A percentile compares a stretch with the other conserved stretches of the same genome.
Conservation (phyloP, 805 yeast species). For the Metahyphopichia silvanorum region DNA sequence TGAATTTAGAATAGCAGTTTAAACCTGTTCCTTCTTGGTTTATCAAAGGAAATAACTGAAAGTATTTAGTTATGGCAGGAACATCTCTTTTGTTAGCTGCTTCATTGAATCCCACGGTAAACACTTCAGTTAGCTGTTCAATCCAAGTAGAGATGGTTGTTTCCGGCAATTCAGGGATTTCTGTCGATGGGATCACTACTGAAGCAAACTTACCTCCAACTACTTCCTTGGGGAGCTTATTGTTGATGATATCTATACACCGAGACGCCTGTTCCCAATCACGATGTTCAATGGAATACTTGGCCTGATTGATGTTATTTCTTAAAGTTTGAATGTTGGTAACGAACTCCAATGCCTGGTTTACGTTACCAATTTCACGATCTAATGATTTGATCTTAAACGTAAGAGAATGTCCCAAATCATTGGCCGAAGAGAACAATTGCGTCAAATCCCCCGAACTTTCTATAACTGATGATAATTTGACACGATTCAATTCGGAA, state of each 20-base stretch:
- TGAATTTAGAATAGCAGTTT: conserved; percentile 77
- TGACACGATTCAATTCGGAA: conserved; percentile 59
- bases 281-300: conserved; percentile 61
- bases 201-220: conserved; percentile 67
- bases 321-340: conserved; percentile 63
- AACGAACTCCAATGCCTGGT: conserved; percentile 61
- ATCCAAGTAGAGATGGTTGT: conserved; percentile 58
- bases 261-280: conserved; percentile 80
- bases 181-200: conserved; percentile 80
- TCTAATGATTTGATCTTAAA: conserved; percentile 68
- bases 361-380: conserved; percentile 63
- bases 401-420: conserved; percentile 64
- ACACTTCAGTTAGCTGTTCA: conserved; percentile 51
- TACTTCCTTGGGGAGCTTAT: conserved; percentile 50
- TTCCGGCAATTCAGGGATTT: conserved; percentile 76
- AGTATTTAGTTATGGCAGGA: conserved; percentile 68
- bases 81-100: conserved; percentile 71
- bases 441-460: conserved; percentile 54
- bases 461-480: conserved; percentile 57
- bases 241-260: conserved; percentile 45
- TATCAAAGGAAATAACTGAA: conserved; percentile 84
- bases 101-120: conserved; percentile 58
- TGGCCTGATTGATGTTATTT: conserved; percentile 59
- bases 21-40: conserved; percentile 71
- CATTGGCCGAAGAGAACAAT: conserved; percentile 58